Percentiles rank a stretch among this genome's conserved stretches.
Conservation (phyloP, 1,284 basidiomycete species). For the Leccinum angustisporum region DNA sequence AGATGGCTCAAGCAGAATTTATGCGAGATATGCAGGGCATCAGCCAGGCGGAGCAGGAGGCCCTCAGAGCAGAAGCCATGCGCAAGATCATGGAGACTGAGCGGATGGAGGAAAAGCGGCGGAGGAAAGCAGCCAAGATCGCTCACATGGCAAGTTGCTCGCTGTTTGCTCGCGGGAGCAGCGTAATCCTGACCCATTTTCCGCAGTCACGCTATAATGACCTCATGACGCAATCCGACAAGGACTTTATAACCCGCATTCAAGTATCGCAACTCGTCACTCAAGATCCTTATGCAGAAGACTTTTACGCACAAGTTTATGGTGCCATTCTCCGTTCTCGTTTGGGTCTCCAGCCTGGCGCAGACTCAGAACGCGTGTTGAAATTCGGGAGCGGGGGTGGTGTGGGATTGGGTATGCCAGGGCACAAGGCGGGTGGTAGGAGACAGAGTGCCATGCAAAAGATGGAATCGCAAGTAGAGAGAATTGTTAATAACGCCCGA, state of each 20-base stretch:
- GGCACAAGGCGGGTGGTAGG: slow-evolving; percentile 63
- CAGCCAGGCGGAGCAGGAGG: slow-evolving; percentile 63
- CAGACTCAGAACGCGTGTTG: slow-evolving; percentile 72
- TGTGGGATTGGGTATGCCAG: slow-evolving; percentile 56
- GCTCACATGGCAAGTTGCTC: slow-evolving; percentile 67
- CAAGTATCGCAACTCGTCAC: slow-evolving; percentile 98
- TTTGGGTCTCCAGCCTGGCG: slow-evolving; percentile 59
- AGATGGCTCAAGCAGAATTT: slow-evolving; percentile 70
- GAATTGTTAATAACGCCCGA: slow-evolving; percentile 91
- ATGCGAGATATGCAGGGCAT: slow-evolving; percentile 59
- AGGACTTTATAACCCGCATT: slow-evolving; percentile 99
- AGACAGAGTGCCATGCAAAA: slow-evolving; percentile 94
- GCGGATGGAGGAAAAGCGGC: slow-evolving; percentile 78
- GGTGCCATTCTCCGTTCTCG: slow-evolving; percentile 79
- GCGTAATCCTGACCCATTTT: background rate
- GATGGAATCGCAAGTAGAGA: slow-evolving; percentile 96
- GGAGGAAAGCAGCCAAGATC: slow-evolving; percentile 81
- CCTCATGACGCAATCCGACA: slow-evolving; percentile 98
- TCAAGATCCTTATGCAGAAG: slow-evolving; percentile 94
- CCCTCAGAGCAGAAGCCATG: slow-evolving; percentile 74
- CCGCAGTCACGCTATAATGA: slow-evolving; percentile 93
- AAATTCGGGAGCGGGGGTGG: slow-evolving; percentile 85
- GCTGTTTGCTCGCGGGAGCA: slow-evolving; percentile 2
- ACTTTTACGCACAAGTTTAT: slow-evolving; percentile 98
- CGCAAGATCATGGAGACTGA: slow-evolving; percentile 87